These are phyloP conservation scores for Monascus purpureus DNA, from an alignment of 495 filamentous ascomycete genomes.

Conservation along the genomic window DNA sequence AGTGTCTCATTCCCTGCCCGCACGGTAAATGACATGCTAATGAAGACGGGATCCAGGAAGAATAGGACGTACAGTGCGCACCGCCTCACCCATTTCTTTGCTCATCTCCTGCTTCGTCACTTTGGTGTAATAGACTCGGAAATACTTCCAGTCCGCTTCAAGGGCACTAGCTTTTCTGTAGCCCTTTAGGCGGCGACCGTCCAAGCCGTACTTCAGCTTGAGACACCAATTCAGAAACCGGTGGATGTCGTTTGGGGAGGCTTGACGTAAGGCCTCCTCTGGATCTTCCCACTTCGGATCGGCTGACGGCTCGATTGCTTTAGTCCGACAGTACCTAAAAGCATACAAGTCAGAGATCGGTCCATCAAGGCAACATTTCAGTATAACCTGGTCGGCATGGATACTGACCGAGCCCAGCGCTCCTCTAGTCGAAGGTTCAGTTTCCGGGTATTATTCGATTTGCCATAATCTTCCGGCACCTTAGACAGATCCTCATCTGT, in stretches of 20 bases:
- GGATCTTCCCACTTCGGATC: too few species aligned
- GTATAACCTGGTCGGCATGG: too few species aligned
- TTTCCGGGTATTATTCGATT: too few species aligned
- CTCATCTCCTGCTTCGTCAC: constrained; percentile 8
- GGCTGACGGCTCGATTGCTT: constrained; percentile 4
- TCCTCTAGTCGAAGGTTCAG: too few species aligned
- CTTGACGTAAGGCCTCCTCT: constrained; percentile 4
- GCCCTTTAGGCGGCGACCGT: constrained; percentile 6
- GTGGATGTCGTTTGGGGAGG: constrained; percentile 6
- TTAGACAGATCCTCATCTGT: too few species aligned
- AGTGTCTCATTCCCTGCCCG: constrained; percentile 6
- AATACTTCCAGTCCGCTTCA: constrained; percentile 9
- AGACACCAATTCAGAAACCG: constrained; percentile 10
- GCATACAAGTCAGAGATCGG: too few species aligned
- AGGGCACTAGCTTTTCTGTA: constrained; percentile 8
- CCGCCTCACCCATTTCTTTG: constrained; percentile 11
- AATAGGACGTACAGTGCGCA: constrained; percentile 11
- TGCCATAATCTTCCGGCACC: too few species aligned
- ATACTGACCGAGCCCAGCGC: too few species aligned
- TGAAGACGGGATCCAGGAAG: background rate
- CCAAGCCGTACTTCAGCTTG: constrained; percentile 5
- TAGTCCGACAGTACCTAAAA: constrained; percentile 5
- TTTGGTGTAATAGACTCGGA: constrained; percentile 11
- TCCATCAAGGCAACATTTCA: too few species aligned
- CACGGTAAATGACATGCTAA: constrained; percentile 1